These are phyloP conservation scores for Lactifluus piperatus DNA, from an alignment of 768 basidiomycete genomes.

Conservation along the genomic window DNA sequence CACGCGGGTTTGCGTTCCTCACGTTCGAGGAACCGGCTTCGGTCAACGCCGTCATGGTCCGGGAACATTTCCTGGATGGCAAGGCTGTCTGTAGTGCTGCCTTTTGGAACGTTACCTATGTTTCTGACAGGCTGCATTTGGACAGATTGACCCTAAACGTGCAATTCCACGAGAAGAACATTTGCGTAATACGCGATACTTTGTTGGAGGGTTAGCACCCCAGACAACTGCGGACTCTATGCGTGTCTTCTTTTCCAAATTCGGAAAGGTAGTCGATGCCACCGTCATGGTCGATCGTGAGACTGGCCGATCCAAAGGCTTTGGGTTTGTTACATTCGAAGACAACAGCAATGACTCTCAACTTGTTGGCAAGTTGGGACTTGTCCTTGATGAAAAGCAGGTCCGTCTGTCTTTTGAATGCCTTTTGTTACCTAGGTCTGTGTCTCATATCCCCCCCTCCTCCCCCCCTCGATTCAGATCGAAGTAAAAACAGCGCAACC, in stretches of 20 bases:
- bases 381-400: slow-evolving; percentile 74
- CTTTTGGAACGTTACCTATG: neutral
- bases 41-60: slow-evolving; percentile 92
- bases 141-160: slow-evolving; percentile 97
- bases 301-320: slow-evolving; percentile 91
- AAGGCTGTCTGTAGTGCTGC: slow-evolving; percentile 70
- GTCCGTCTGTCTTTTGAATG: slow-evolving; percentile 37
- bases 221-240: slow-evolving; percentile 91
- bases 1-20: slow-evolving; percentile 97
- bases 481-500: slow-evolving; percentile 97
- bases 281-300: slow-evolving; percentile 99
- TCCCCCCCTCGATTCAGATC: slow-evolving; percentile 44
- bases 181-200: slow-evolving; percentile 86
- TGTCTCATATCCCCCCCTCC: neutral
- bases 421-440: neutral
- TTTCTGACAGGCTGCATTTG: slow-evolving; percentile 9
- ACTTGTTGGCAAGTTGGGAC: slow-evolving; percentile 82
- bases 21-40: slow-evolving; percentile 91
- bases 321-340: slow-evolving; percentile 95
- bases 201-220: slow-evolving; percentile 90
- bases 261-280: slow-evolving; percentile 93
- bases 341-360: slow-evolving; percentile 85
- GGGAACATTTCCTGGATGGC: slow-evolving; percentile 91
- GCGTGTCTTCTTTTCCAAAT: slow-evolving; percentile 88
- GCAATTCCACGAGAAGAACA: slow-evolving; percentile 97